Percentiles rank a stretch among this genome's conserved stretches.
These are phyloP conservation scores for Diaporthe velutina DNA, from an alignment of 2,329 filamentous ascomycete genomes.

Conservation along the genomic window DNA sequence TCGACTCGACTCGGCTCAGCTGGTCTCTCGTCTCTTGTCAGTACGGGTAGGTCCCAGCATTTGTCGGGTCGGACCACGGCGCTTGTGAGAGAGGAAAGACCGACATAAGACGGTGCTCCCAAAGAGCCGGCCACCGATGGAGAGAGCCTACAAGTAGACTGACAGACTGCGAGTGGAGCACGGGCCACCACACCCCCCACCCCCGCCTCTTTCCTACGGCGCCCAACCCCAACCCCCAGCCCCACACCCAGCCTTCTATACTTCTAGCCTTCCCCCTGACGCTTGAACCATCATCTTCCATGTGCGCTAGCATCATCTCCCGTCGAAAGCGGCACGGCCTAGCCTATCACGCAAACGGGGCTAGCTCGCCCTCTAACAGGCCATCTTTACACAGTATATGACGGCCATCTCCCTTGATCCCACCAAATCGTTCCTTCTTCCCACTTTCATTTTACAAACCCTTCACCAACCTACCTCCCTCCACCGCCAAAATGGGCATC, in stretches of 20 bases:
- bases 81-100: slow-evolving; percentile 36
- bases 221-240: slow-evolving; percentile 1
- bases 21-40: background rate
- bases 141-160: background rate
- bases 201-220: background rate
- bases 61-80: slow-evolving; percentile 36
- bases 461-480: background rate
- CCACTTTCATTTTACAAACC: background rate
- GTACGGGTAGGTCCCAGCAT: background rate
- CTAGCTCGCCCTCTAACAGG: slow-evolving; percentile 5
- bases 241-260: background rate
- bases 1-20: slow-evolving; percentile 5
- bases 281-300: background rate
- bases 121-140: slow-evolving; percentile 34
- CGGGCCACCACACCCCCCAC: background rate
- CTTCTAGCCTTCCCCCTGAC: background rate
- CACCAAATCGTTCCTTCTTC: background rate
- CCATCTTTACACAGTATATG: slow-evolving; percentile 13
- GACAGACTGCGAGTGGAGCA: background rate
- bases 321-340: slow-evolving; percentile 6
- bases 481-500: background rate
- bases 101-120: slow-evolving; percentile 29
- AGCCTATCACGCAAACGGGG: background rate
- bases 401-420: background rate
- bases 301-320: background rate